Percentiles rank a stretch among this genome's conserved stretches.
phyloP scores from a whole-genome alignment of 1,139 yeast genomes.

The Debaryomycetaceae sp. region DNA sequence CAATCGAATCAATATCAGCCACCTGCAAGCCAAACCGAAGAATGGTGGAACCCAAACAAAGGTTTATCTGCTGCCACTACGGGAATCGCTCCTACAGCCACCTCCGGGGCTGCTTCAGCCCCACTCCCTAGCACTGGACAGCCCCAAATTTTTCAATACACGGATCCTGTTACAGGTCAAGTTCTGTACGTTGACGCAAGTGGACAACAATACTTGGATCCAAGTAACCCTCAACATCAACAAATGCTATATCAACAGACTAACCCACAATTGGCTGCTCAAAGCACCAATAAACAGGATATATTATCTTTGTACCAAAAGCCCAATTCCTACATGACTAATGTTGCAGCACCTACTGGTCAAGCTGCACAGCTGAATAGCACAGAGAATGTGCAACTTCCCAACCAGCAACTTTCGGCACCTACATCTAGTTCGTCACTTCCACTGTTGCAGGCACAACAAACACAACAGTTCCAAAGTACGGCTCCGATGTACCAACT shows the following conservation, averaged over 20 bases:
- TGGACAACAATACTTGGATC: constrained; percentile 59
- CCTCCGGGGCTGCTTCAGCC: constrained; percentile 6
- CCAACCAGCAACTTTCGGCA: constrained; percentile 12
- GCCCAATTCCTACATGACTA: constrained; percentile 27
- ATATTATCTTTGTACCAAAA: constrained; percentile 41
- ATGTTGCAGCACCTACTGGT: constrained; percentile 16
- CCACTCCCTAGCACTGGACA: constrained; percentile 9
- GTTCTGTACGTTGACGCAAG: constrained; percentile 56
- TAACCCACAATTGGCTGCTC: constrained; percentile 41
- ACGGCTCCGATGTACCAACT: constrained; percentile 10
- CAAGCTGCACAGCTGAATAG: constrained; percentile 15
- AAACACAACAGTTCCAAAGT: constrained; percentile 20
- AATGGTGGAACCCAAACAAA: constrained; percentile 24
- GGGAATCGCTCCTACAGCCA: constrained; percentile 15
- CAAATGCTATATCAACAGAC: constrained; percentile 44
- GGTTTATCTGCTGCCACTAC: constrained; percentile 8
- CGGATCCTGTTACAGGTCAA: constrained; percentile 61
- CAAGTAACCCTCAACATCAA: constrained; percentile 52
- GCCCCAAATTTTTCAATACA: constrained; percentile 54
- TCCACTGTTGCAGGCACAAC: constrained; percentile 15
- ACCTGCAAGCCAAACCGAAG: constrained; percentile 15
- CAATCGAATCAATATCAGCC: constrained; percentile 6
- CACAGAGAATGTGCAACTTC: constrained; percentile 12
- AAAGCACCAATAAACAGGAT: constrained; percentile 42
- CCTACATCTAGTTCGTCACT: constrained; percentile 11